These are phyloP conservation scores for Fusarium newnesense DNA, from an alignment of 2,329 filamentous ascomycete species.

Conservation along the genomic window DNA sequence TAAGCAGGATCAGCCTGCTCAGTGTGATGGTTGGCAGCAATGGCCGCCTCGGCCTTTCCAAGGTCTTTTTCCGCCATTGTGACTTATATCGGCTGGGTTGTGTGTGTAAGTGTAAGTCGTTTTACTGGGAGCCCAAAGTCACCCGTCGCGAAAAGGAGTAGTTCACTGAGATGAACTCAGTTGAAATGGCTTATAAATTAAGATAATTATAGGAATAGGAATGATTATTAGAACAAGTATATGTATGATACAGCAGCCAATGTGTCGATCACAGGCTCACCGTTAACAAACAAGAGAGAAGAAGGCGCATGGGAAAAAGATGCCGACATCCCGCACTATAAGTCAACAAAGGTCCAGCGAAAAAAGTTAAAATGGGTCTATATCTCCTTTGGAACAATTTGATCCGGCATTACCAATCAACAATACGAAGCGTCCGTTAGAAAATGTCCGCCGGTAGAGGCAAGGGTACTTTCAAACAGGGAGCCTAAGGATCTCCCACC, in stretches of 20 bases:
- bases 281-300: slow-evolving; percentile 10
- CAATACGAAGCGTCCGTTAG: background rate
- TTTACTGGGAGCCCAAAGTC: slow-evolving; percentile 42
- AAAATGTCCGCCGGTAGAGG: slow-evolving; percentile 6
- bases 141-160: slow-evolving; percentile 35
- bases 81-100: background rate
- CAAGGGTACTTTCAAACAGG: slow-evolving; percentile 8
- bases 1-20: slow-evolving; percentile 40
- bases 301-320: slow-evolving; percentile 20
- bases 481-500: background rate
- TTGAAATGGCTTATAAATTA: background rate
- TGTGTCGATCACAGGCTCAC: background rate
- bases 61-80: slow-evolving; percentile 45
- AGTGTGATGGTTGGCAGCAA: slow-evolving; percentile 42
- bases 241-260: slow-evolving; percentile 5
- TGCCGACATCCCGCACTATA: slow-evolving; percentile 34
- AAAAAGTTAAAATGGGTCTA: slow-evolving; percentile 23
- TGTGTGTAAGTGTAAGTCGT: slow-evolving; percentile 8
- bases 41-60: slow-evolving; percentile 46
- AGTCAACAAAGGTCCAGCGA: slow-evolving; percentile 3
- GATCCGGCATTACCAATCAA: slow-evolving; percentile 26
- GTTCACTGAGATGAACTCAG: background rate
- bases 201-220: background rate
- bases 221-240: slow-evolving; percentile 2
- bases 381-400: background rate